Base-by-base conservation (phyloP, 139 green algal genomes). In the Deuterostichococcus epilithicus region DNA sequence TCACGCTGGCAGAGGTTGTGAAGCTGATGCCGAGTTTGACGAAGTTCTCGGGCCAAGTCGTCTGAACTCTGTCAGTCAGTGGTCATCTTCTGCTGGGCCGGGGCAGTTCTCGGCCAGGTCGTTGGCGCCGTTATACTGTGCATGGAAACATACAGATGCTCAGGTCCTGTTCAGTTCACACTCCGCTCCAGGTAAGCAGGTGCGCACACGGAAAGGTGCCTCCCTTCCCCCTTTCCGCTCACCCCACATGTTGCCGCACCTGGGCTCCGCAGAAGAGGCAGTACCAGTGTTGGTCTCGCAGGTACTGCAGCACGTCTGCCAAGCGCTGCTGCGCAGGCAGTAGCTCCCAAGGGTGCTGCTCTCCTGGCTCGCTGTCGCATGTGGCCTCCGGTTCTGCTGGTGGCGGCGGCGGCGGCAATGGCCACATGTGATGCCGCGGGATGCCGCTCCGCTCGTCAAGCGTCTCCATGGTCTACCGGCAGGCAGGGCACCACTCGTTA, bases 181-280 rank as follows among this genome's bases (percentile, higher is more conserved):
- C n/a, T n/a, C n/a, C n/a, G n/a, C n/a, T n/a, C n/a, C n/a, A n/a
- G n/a, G n/a, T n/a, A n/a, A 59, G 10, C 70, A 38, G 65, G 26
- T 34, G 10, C 22, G 0, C 10, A 47, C 68, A 47, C 30, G 22
- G 26, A 30, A 47, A 18, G 32, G 32, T 45, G 33, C n/a, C n/a
- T n/a, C n/a, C n/a, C n/a, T n/a, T n/a, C n/a, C n/a, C n/a, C n/a
- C n/a, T n/a, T n/a, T n/a, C n/a, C n/a, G n/a, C n/a, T n/a, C n/a
- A n/a, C n/a, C n/a, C n/a, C n/a, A n/a, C n/a, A n/a, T n/a, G n/a
- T n/a, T n/a, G n/a, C n/a, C 44, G 20, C 59, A 81, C 76, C 76
- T 81, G 76, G 45, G 72, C 78, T 28, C 82, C 79, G 59, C 82
- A 86, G 72, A 78, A 86, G 5, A 86, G 33, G 42, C 82, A 86